Base-by-base conservation (phyloP, 306 rosid species). In the Prunus dulcis region DNA sequence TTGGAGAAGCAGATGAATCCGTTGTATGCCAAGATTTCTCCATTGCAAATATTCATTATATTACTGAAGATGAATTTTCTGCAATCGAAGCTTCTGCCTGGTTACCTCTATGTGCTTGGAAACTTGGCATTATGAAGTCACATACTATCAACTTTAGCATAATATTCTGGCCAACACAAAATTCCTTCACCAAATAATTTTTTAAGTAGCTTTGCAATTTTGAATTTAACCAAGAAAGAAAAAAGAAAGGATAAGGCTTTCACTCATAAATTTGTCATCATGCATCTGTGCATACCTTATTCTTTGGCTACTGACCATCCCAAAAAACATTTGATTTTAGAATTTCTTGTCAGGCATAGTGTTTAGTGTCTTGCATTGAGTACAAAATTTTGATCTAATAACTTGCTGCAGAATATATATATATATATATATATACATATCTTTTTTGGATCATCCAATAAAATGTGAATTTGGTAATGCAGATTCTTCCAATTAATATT, bases 401-500 rank as follows among this genome's bases (percentile, higher is more conserved):
- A 66, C 22, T 63, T 34, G 75, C 43, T 78, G 50, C 82, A 27
- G 73, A 17, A 15, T 51, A 34, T 32, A 32, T 32, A 4, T 32
- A 32, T 32, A 32, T 32, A 30, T 32, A 8, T 32, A 32, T 32
- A 32, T 32, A 32, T 32, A 9, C 25, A 68, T 82, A 46, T 60
- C 72, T 62, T 76, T 46, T 69, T 34, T 64, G 49, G 15, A 53
- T 75, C 30, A 76, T 74, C 41, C 50, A 19, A 43, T 66, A 5
- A 47, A 22, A 9, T 43, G 43, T 30, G 58, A 76, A 46, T 22
- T 83, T 72, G 65, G 80, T 9, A 27, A 70, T 65, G 82, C 83
- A 95, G 99, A 95, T 92, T 84, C 97, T 95, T 86, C 99, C 99
- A 3, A 62, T 89, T 55, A 88, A 88, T 87, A 92, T 95, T 12